Evolutionary conservation across 768 basidiomycete genomes (phyloP).

Genomic region (Serendipita sp.): DNA sequence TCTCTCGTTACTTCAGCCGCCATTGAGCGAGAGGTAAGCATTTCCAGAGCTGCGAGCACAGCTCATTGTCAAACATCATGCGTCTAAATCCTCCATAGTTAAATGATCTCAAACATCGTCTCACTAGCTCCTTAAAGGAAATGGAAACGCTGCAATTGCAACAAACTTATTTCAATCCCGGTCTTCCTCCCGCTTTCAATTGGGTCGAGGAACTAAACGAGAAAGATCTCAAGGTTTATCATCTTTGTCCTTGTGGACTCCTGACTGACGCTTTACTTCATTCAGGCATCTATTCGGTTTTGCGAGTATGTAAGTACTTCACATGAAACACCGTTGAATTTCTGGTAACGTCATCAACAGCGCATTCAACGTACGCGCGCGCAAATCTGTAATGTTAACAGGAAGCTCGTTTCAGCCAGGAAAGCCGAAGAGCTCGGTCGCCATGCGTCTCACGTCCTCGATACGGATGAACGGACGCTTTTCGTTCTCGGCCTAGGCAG

Average conservation of each 20-base stretch:
- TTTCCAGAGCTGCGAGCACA: not conserved
- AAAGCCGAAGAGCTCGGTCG: not conserved
- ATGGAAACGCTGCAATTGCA: not conserved
- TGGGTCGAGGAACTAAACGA: not conserved
- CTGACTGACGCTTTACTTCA: not conserved
- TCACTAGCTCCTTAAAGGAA: not conserved
- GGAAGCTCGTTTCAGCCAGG: not conserved
- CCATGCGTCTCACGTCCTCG: not conserved
- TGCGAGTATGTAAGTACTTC: slow-evolving; percentile 1
- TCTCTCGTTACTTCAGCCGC: not conserved
- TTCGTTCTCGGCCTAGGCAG: not conserved
- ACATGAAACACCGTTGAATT: not conserved
- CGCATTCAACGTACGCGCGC: not conserved
- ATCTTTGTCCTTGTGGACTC: not conserved
- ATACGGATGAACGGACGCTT: not conserved
- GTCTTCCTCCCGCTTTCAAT: not conserved
- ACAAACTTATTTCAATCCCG: not conserved
- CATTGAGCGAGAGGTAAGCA: not conserved
- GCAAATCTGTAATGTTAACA: not conserved
- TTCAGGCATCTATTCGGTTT: not conserved
- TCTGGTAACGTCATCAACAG: not conserved
- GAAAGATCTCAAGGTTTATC: not conserved
- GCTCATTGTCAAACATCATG: not conserved
- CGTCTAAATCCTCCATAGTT: not conserved
- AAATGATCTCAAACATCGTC: not conserved